Percentiles rank a stretch among this genome's conserved stretches.
phyloP scores from a whole-genome alignment of 2,329 filamentous ascomycete species.

The Teratosphaeria viscida region DNA sequence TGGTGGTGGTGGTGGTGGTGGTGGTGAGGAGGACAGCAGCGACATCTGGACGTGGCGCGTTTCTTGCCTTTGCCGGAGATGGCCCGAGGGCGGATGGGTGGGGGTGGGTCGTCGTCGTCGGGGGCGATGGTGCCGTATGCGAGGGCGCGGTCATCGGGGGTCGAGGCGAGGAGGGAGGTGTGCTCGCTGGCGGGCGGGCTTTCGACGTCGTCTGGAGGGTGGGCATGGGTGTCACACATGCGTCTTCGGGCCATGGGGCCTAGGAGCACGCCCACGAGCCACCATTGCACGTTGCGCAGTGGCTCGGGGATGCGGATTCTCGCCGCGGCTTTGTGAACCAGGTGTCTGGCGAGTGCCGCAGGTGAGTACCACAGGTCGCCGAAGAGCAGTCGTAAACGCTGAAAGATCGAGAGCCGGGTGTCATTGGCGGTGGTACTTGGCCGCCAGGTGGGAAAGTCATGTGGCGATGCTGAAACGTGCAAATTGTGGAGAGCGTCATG shows the following conservation, averaged over 20 bases:
- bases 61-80: slow-evolving; percentile 18
- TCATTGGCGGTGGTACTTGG: not conserved
- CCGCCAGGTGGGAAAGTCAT: not conserved
- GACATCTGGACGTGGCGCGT: slow-evolving; percentile 5
- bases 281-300: slow-evolving; percentile 25
- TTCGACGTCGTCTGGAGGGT: not conserved
- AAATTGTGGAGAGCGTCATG: not conserved
- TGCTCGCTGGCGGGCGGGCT: not conserved
- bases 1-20: slow-evolving; percentile 1
- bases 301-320: slow-evolving; percentile 19
- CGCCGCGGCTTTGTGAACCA: slow-evolving; percentile 19
- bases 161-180: not conserved
- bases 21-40: not conserved
- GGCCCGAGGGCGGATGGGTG: not conserved
- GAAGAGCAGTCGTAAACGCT: slow-evolving; percentile 17
- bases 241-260: slow-evolving; percentile 28
- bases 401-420: slow-evolving; percentile 9
- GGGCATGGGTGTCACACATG: slow-evolving; percentile 6
- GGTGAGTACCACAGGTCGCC: slow-evolving; percentile 20
- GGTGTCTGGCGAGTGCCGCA: slow-evolving; percentile 20
- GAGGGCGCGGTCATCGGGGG: slow-evolving; percentile 3
- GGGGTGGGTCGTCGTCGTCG: not conserved
- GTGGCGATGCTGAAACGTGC: not conserved
- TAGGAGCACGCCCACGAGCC: slow-evolving; percentile 22
- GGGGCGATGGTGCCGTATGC: slow-evolving; percentile 14